Evolutionary conservation across 441 rosid genomes (phyloP), one percentile per base, ranked within the genome.

Genomic region (Brassica hybrid): DNA sequence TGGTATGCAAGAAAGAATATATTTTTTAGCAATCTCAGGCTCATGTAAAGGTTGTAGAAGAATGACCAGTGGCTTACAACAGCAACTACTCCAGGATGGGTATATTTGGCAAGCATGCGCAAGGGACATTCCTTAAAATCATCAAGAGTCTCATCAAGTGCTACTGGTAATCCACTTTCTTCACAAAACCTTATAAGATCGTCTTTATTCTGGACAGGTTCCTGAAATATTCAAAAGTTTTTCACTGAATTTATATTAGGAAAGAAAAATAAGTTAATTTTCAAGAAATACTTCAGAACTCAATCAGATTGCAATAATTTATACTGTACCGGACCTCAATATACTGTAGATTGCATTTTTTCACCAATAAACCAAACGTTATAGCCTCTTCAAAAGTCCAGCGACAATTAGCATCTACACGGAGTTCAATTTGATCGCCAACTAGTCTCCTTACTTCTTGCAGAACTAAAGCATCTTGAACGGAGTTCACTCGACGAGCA

Each of bases 351-450:
- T 91, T 84, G 78, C 90, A 91, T 80, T 80, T 83, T 86, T 88
- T 93, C 72, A 93, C 91, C 76, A 83, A 76, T 58, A 80, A 82
- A 54, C 92, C 88, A 82, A 95, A 95, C 67, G 83, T 72, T 67
- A 86, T 79, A 75, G 99, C 99, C 80, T 91, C 88, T 78, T 93
- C 87, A 78, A 87, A 93, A 38, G 85, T 85, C 98, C 99, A 95
- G 45, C 86, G 90, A 80, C 94, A 84, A 56, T 95, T 93, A 76
- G 98, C 99, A 86, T 95, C 99, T 67, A 76, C 98, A 72, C 98
- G 98, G 80, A 95, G 89, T 83, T 88, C 87, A 83, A 86, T 84
- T 50, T 85, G 76, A 50, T 52, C 45, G 17, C 99, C 99, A 14
- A 95, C 88, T 45, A 74, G 84, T 84, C 85, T 87, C 83, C 98